Conservation (phyloP, 495 filamentous ascomycete species). For the Annulohypoxylon maeteangense region DNA sequence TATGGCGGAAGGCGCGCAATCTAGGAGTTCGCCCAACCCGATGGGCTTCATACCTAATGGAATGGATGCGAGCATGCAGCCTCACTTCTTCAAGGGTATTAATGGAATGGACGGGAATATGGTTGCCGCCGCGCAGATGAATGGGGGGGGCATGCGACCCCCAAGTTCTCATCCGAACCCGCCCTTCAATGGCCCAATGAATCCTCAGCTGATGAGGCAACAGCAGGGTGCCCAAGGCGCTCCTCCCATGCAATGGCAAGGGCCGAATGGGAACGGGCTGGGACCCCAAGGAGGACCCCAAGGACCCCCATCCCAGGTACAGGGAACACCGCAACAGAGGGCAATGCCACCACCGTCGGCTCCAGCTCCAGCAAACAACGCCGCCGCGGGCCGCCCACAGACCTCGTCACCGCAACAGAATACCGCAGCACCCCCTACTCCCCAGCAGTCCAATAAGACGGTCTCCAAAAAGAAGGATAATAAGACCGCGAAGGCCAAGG, state of each 20-base stretch:
- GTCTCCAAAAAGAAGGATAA: slow-evolving; percentile 87
- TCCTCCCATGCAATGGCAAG: slow-evolving; percentile 65
- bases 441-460: slow-evolving; percentile 78
- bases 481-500: slow-evolving; percentile 78
- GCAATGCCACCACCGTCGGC: slow-evolving; percentile 92
- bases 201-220: slow-evolving; percentile 58
- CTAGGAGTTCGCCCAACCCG: slow-evolving; percentile 83
- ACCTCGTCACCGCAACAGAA: slow-evolving; percentile 83
- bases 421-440: slow-evolving; percentile 85
- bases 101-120: slow-evolving; percentile 67
- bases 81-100: slow-evolving; percentile 63
- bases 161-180: slow-evolving; percentile 83
- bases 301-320: slow-evolving; percentile 69
- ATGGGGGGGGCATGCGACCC: slow-evolving; percentile 81
- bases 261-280: slow-evolving; percentile 73
- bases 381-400: slow-evolving; percentile 64
- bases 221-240: slow-evolving; percentile 51
- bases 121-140: slow-evolving; percentile 62
- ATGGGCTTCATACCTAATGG: slow-evolving; percentile 77
- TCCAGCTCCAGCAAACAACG: slow-evolving; percentile 67
- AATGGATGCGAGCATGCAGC: slow-evolving; percentile 74
- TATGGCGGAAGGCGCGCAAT: slow-evolving; percentile 78
- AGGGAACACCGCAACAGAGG: slow-evolving; percentile 79
- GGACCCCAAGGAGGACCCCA: slow-evolving; percentile 59
- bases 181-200: slow-evolving; percentile 74